A percentile compares a stretch with the other conserved stretches of the same genome.
These are phyloP conservation scores for Kodamaea lidongshanica DNA, from an alignment of 805 yeast genomes.

Conservation along the genomic window DNA sequence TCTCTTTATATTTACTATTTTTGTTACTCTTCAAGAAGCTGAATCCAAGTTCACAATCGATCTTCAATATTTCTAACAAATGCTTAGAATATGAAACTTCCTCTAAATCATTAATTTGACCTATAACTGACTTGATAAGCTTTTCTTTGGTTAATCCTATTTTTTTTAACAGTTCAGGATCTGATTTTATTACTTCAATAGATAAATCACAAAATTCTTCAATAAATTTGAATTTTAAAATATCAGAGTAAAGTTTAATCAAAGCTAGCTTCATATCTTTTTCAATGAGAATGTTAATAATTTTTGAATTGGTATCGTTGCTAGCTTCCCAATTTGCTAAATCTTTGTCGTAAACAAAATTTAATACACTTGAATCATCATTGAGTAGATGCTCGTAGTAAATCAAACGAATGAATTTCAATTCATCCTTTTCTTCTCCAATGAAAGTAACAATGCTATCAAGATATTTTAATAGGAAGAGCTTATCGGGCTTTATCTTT, in stretches of 20 bases:
- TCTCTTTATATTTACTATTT: slow-evolving; percentile 18
- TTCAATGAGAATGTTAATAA: slow-evolving; percentile 4
- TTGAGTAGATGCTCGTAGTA: slow-evolving; percentile 3
- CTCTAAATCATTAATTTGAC: slow-evolving; percentile 14
- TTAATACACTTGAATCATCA: slow-evolving; percentile 1
- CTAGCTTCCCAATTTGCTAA: slow-evolving; percentile 8
- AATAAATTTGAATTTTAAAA: not conserved
- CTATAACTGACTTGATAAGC: slow-evolving; percentile 6
- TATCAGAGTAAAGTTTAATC: slow-evolving; percentile 2
- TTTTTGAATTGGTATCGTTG: slow-evolving; percentile 3
- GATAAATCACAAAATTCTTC: slow-evolving; percentile 7
- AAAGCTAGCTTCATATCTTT: slow-evolving; percentile 1
- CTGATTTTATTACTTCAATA: slow-evolving; percentile 3
- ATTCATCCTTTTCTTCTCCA: not conserved
- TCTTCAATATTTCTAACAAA: slow-evolving; percentile 27
- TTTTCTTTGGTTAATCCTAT: slow-evolving; percentile 3
- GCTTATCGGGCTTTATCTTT: slow-evolving; percentile 1
- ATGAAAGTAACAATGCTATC: slow-evolving; percentile 5
- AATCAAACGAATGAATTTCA: not conserved
- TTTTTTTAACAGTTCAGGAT: not conserved
- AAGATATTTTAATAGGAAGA: slow-evolving; percentile 7
- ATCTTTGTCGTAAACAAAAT: slow-evolving; percentile 8
- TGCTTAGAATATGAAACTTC: slow-evolving; percentile 23
- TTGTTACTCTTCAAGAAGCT: slow-evolving; percentile 26
- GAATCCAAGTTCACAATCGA: slow-evolving; percentile 24